A percentile compares a stretch with the other conserved stretches of the same genome.
Conservation (phyloP, 2,329 filamentous ascomycete genomes). For the Aureobasidium melanogenum region DNA sequence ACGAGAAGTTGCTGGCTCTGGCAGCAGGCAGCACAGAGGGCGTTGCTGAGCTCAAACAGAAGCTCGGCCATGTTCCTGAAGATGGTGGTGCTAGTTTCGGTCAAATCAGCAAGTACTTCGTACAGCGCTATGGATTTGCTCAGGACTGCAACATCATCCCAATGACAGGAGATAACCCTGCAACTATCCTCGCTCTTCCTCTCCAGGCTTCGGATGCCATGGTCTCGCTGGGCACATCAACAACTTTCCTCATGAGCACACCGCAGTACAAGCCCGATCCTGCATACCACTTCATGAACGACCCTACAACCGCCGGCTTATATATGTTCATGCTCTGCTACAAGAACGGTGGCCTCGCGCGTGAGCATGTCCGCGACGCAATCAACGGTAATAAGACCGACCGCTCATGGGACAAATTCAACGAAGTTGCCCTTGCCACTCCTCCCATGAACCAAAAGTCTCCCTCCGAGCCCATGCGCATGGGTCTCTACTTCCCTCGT, state of each 20-base stretch:
- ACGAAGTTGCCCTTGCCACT: constrained; percentile 59
- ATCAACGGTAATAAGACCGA: constrained; percentile 49
- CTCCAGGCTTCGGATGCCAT: constrained; percentile 84
- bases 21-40: constrained; percentile 56
- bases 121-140: constrained; percentile 67
- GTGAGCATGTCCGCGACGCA: constrained; percentile 78
- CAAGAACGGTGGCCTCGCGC: constrained; percentile 91
- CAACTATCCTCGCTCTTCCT: constrained; percentile 86
- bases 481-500: constrained; percentile 91
- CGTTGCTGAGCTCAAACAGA: constrained; percentile 57
- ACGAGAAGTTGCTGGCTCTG: constrained; percentile 64
- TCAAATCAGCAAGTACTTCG: constrained; percentile 68
- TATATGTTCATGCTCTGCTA: constrained; percentile 99
- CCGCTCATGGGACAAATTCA: constrained; percentile 68
- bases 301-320: constrained; percentile 78
- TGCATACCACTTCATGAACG: constrained; percentile 95
- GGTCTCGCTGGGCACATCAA: constrained; percentile 87
- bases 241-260: constrained; percentile 96
- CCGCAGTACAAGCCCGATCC: constrained; percentile 83
- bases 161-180: constrained; percentile 93
- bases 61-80: constrained; percentile 69
- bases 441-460: constrained; percentile 58
- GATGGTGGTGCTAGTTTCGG: constrained; percentile 79
- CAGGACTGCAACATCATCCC: constrained; percentile 67
- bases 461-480: constrained; percentile 54